Conservation (phyloP, 441 rosid species). For the Gossypium gossypioides region DNA sequence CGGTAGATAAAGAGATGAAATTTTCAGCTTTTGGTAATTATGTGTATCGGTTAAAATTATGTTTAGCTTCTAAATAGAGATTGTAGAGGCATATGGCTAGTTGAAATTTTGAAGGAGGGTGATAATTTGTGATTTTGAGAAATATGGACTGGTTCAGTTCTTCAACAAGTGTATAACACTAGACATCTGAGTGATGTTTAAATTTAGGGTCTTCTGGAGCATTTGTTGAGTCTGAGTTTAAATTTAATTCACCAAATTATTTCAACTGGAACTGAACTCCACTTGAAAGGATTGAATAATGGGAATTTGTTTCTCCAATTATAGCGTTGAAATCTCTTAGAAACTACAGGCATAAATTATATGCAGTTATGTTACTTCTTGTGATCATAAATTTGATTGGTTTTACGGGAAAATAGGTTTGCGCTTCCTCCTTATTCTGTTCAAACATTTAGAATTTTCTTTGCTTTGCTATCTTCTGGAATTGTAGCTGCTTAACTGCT, state of each 20-base stretch:
- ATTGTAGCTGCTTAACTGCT: not conserved
- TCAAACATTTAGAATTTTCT: not conserved
- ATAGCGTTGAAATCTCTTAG: not conserved
- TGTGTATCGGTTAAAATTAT: no score
- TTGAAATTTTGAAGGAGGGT: constrained; percentile 9
- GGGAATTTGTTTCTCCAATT: not conserved
- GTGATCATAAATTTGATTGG: not conserved
- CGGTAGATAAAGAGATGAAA: not conserved
- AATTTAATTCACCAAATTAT: not conserved
- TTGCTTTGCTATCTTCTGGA: not conserved
- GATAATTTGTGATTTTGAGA: not conserved
- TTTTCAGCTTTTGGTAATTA: not conserved
- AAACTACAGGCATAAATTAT: not conserved
- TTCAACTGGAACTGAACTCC: not conserved
- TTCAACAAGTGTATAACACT: not conserved
- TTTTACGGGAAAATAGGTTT: not conserved
- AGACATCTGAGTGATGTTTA: not conserved
- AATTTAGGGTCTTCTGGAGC: not conserved
- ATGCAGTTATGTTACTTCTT: not conserved
- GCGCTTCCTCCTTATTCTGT: not conserved
- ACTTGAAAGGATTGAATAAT: not conserved
- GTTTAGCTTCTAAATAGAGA: not conserved
- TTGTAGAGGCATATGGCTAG: constrained; percentile 13
- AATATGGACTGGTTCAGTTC: not conserved
- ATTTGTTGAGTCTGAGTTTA: not conserved